These are phyloP conservation scores for Fusarium buharicum DNA, from an alignment of 2,329 filamentous ascomycete species.

Conservation along the genomic window DNA sequence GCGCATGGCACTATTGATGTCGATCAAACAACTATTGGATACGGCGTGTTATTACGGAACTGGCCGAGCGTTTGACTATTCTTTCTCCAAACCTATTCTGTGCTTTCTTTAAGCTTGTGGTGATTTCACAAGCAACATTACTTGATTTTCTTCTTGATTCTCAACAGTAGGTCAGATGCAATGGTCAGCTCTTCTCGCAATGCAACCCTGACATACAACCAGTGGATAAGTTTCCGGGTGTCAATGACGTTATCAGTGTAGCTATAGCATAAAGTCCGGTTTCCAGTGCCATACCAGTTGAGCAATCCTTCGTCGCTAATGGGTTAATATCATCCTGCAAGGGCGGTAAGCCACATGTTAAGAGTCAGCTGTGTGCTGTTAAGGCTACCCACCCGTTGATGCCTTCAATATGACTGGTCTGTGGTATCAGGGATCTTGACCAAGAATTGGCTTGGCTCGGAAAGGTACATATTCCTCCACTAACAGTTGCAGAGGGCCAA, in stretches of 20 bases:
- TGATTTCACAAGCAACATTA: background rate
- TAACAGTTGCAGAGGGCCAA: background rate
- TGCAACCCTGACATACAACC: background rate
- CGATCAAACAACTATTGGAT: background rate
- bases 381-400: background rate
- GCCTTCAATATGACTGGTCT: constrained; percentile 1
- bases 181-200: background rate
- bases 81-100: no score
- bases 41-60: background rate
- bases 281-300: background rate
- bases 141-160: background rate
- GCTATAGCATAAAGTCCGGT: background rate
- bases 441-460: background rate
- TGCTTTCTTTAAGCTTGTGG: background rate
- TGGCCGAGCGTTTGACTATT: background rate
- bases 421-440: constrained; percentile 2
- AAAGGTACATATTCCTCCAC: background rate
- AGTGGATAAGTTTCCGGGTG: background rate
- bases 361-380: background rate
- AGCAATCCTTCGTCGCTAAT: background rate
- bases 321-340: background rate
- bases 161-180: background rate
- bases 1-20: background rate
- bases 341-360: constrained; percentile 19
- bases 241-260: background rate